A percentile compares a stretch with the other conserved stretches of the same genome.
Conservation (phyloP, 257 asterid species). For the Forsythia viridissima region DNA sequence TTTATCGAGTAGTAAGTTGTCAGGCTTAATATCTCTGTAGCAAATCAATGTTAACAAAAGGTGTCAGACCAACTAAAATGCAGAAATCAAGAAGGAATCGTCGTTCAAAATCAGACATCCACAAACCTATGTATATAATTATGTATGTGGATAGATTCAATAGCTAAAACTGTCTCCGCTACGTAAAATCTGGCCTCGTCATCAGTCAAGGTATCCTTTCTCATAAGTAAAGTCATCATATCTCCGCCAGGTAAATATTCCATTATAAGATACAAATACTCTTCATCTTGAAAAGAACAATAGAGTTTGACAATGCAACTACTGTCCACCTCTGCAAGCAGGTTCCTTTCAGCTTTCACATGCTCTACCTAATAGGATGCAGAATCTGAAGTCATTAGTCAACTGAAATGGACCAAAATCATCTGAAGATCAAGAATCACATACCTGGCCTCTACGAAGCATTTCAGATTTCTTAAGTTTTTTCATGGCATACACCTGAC, state of each 20-base stretch:
- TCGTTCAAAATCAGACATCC: not conserved
- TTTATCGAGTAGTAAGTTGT: slow-evolving; percentile 54
- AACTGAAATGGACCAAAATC: not conserved
- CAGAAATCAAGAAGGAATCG: not conserved
- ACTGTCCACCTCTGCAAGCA: slow-evolving; percentile 52
- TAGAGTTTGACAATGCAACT: slow-evolving; percentile 52
- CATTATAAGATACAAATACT: slow-evolving; percentile 51
- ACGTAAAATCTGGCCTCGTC: slow-evolving; percentile 56
- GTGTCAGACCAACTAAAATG: slow-evolving; percentile 7
- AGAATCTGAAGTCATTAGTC: slow-evolving; percentile 17
- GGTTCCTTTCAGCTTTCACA: slow-evolving; percentile 59
- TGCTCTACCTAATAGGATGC: slow-evolving; percentile 47
- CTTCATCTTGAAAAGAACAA: slow-evolving; percentile 52
- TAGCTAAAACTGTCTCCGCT: slow-evolving; percentile 55
- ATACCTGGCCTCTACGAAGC: slow-evolving; percentile 58
- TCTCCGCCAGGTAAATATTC: slow-evolving; percentile 62
- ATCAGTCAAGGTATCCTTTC: slow-evolving; percentile 50
- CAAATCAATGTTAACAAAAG: slow-evolving; percentile 15
- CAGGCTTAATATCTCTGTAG: slow-evolving; percentile 54
- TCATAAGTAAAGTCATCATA: slow-evolving; percentile 59
- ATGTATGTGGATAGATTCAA: slow-evolving; percentile 55
- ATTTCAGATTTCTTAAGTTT: slow-evolving; percentile 53
- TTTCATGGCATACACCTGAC: slow-evolving; percentile 52
- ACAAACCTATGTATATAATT: slow-evolving; percentile 53
- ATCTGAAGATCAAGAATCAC: slow-evolving; percentile 12